Evolutionary conservation across 2,329 filamentous ascomycete genomes (phyloP).

Genomic region (Xylaria hypoxylon): DNA sequence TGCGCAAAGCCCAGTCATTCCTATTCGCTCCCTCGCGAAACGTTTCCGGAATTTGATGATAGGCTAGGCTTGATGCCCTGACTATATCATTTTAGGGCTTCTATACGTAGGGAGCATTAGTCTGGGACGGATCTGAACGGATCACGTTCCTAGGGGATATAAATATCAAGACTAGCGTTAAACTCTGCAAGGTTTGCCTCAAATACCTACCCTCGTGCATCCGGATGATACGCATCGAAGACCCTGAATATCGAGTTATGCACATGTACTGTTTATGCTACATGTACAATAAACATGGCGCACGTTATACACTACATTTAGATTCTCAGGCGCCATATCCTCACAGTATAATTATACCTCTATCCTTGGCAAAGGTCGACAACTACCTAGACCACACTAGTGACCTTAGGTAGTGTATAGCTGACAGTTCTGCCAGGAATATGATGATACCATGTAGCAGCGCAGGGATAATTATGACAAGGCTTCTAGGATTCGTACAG

Average conservation of each 20-base stretch:
- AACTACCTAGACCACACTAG: not conserved
- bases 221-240: conserved; percentile 2
- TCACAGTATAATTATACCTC: not conserved
- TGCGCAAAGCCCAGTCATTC: not conserved
- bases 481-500: not conserved
- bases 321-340: not conserved
- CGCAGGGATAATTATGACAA: not conserved
- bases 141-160: not conserved
- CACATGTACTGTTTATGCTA: not conserved
- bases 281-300: not conserved
- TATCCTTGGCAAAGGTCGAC: not conserved
- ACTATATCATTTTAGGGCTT: not conserved
- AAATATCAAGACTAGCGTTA: not conserved
- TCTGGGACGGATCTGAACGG: conserved; percentile 6
- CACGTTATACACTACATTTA: not conserved
- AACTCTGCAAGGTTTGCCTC: not conserved
- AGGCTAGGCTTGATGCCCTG: not conserved
- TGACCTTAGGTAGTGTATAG: conserved; percentile 2
- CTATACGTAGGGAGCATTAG: not conserved
- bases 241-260: not conserved
- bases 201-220: not conserved
- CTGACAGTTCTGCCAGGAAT: not conserved
- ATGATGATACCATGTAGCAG: not conserved
- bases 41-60: not conserved
- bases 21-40: conserved; percentile 3